Evolutionary conservation across 2,329 filamentous ascomycete species (phyloP).

Genomic region (Paecilomyces variotii): DNA sequence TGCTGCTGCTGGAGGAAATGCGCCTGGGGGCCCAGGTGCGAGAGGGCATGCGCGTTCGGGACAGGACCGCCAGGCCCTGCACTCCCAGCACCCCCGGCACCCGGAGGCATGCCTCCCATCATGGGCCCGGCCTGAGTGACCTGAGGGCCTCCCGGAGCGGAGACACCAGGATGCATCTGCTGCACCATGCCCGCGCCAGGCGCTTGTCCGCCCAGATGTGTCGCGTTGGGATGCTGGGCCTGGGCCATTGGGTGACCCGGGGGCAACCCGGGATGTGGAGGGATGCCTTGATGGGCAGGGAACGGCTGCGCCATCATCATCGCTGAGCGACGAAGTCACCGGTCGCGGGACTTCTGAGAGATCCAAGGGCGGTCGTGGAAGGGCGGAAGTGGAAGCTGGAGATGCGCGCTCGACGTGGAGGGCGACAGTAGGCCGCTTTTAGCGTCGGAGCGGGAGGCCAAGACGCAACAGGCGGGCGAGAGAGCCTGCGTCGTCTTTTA

Average conservation of each 20-base stretch:
- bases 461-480: slow-evolving; percentile 27
- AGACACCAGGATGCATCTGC: slow-evolving; percentile 55
- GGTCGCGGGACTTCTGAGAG: slow-evolving; percentile 20
- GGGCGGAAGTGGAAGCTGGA: slow-evolving; percentile 1
- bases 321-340: slow-evolving; percentile 33
- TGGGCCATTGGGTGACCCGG: slow-evolving; percentile 55
- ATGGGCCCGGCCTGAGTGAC: slow-evolving; percentile 56
- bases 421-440: slow-evolving; percentile 20
- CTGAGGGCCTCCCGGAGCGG: slow-evolving; percentile 50
- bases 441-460: slow-evolving; percentile 27
- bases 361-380: slow-evolving; percentile 3
- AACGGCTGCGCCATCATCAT: slow-evolving; percentile 50
- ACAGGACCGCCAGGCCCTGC: slow-evolving; percentile 41
- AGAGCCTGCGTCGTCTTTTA: slow-evolving; percentile 17
- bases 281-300: slow-evolving; percentile 53
- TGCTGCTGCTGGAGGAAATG: slow-evolving; percentile 47
- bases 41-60: slow-evolving; percentile 53
- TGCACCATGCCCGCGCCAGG: slow-evolving; percentile 44
- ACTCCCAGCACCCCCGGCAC: slow-evolving; percentile 46
- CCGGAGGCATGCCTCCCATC: slow-evolving; percentile 56
- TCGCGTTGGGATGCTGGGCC: slow-evolving; percentile 49
- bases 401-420: slow-evolving; percentile 4
- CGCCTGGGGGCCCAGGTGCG: slow-evolving; percentile 51
- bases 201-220: slow-evolving; percentile 42
- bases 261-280: slow-evolving; percentile 49